Percentiles rank a stretch among this genome's conserved stretches.
These are phyloP conservation scores for Triadica sebifera DNA, from an alignment of 345 rosid genomes.

Conservation along the genomic window DNA sequence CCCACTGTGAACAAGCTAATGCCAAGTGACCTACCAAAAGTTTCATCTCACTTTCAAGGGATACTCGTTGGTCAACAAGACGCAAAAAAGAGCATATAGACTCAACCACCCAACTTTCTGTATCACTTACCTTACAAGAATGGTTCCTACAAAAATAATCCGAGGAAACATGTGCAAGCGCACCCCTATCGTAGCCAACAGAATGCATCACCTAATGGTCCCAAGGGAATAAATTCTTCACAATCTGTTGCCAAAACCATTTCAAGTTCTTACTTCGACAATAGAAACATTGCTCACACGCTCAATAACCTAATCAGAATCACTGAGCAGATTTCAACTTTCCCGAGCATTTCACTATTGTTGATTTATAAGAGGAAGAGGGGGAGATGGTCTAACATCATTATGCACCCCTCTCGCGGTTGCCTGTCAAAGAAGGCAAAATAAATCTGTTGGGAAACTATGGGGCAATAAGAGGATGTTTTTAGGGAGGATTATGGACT, in stretches of 20 bases:
- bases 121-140: background rate
- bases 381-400: conserved; percentile 75
- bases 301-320: background rate
- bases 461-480: background rate
- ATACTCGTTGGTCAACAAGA: conserved; percentile 3
- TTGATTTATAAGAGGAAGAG: conserved; percentile 52
- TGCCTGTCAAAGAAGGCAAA: conserved; percentile 49
- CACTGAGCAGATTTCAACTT: conserved; percentile 4
- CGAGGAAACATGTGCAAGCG: background rate
- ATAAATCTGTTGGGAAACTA: conserved; percentile 18
- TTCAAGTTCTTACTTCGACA: background rate
- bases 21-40: background rate
- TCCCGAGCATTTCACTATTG: conserved; percentile 20
- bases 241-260: background rate
- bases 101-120: conserved; percentile 3
- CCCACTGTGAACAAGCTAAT: background rate
- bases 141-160: background rate
- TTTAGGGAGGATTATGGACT: background rate
- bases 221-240: background rate
- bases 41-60: conserved; percentile 6
- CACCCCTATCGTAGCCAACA: background rate
- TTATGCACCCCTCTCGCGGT: conserved; percentile 82
- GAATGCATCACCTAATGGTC: background rate
- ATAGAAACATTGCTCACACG: conserved; percentile 33
- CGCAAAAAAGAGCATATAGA: background rate